Percentiles rank a stretch among this genome's conserved stretches.
These are phyloP conservation scores for Phylloporus rhodoxanthus DNA, from an alignment of 768 basidiomycete genomes.

Conservation along the genomic window DNA sequence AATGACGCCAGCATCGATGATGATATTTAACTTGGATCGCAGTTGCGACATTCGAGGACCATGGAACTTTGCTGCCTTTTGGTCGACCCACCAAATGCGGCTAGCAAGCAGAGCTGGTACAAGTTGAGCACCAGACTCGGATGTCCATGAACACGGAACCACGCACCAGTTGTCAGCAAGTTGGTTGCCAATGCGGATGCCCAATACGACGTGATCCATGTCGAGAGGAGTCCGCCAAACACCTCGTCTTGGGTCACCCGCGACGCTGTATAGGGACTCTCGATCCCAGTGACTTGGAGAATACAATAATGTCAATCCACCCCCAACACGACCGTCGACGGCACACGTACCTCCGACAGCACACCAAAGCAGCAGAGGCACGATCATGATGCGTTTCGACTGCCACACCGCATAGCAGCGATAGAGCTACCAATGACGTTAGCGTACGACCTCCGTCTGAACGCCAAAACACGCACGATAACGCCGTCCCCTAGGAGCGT, in stretches of 20 bases:
- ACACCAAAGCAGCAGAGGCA: conserved; percentile 29
- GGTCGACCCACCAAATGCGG: conserved; percentile 29
- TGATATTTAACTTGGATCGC: conserved; percentile 21
- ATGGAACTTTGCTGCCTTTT: conserved; percentile 13
- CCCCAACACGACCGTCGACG: not conserved
- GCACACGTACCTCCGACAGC: conserved; percentile 18
- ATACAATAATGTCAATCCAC: not conserved
- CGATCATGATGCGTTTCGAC: conserved; percentile 18
- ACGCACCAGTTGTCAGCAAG: conserved; percentile 28
- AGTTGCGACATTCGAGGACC: conserved; percentile 6
- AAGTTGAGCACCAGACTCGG: not conserved
- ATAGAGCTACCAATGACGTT: conserved; percentile 17
- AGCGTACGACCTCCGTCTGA: not conserved
- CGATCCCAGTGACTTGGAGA: conserved; percentile 16
- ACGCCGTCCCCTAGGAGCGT: conserved; percentile 29
- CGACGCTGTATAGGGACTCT: conserved; percentile 15
- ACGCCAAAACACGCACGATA: conserved; percentile 15
- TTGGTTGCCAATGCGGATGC: conserved; percentile 30
- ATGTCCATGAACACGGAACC: not conserved
- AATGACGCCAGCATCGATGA: conserved; percentile 35
- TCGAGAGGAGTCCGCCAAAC: conserved; percentile 22
- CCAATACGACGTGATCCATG: conserved; percentile 35
- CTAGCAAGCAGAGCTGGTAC: conserved; percentile 24
- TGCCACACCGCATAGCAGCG: conserved; percentile 32
- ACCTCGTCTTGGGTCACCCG: conserved; percentile 10